phyloP scores from a whole-genome alignment of 2,329 filamentous ascomycete species.

The Helicocarpus griseus region DNA sequence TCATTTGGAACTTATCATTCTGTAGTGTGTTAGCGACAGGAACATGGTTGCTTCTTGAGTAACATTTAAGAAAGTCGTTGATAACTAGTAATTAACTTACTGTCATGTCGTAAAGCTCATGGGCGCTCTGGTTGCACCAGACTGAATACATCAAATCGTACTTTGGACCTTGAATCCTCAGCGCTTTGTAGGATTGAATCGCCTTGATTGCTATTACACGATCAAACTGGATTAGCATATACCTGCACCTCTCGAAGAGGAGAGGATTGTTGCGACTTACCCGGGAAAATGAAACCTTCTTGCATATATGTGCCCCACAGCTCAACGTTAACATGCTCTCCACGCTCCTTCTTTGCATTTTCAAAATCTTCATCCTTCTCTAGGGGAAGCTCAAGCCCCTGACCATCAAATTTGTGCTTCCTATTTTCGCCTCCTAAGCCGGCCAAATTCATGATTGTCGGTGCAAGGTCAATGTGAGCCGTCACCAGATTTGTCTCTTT shows the following conservation, averaged over 20 bases:
- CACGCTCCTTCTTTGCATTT: slow-evolving; percentile 21
- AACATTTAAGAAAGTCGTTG: too few relatives aligned
- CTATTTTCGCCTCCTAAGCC: slow-evolving; percentile 21
- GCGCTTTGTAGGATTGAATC: slow-evolving; percentile 53
- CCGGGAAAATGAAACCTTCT: slow-evolving; percentile 13
- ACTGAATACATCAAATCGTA: slow-evolving; percentile 59
- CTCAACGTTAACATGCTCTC: slow-evolving; percentile 51
- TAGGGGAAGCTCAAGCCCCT: slow-evolving; percentile 44
- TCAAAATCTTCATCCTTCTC: slow-evolving; percentile 18
- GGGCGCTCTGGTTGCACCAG: slow-evolving; percentile 60
- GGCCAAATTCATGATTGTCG: slow-evolving; percentile 46
- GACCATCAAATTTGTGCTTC: slow-evolving; percentile 47
- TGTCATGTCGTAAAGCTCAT: slow-evolving; percentile 55
- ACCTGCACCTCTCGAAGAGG: too few relatives aligned
- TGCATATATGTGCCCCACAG: slow-evolving; percentile 40
- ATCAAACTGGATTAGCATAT: too few relatives aligned
- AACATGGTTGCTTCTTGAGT: too few relatives aligned
- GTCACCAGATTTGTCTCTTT: slow-evolving; percentile 40
- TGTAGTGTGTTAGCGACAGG: too few relatives aligned
- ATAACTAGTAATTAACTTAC: slow-evolving; percentile 28
- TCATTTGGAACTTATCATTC: slow-evolving; percentile 12
- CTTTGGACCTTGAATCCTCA: slow-evolving; percentile 43
- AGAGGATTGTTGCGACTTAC: slow-evolving; percentile 33
- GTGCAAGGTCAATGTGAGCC: slow-evolving; percentile 55
- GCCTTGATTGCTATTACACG: too few relatives aligned